A percentile compares a stretch with the other conserved stretches of the same genome.
Conservation (phyloP, 2,329 filamentous ascomycete genomes). For the Coniochaeta hoffmannii region DNA sequence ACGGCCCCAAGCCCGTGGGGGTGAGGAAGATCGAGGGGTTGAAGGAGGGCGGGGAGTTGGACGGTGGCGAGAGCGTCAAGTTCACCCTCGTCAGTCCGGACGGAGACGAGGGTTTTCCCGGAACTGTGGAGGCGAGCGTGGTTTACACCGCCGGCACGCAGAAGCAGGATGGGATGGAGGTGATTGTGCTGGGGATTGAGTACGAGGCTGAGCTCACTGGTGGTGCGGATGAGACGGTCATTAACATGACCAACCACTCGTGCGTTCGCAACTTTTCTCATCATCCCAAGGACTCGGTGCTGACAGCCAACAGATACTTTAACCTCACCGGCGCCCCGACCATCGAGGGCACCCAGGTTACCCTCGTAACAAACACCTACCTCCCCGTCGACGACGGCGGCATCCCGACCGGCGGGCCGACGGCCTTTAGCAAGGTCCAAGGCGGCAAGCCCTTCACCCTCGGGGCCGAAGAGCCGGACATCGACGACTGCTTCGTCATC, state of each 20-base stretch:
- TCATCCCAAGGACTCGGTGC: background rate
- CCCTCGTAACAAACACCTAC: constrained; percentile 57
- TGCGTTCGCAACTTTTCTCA: constrained; percentile 27
- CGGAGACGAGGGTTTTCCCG: constrained; percentile 86
- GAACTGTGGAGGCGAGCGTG: constrained; percentile 69
- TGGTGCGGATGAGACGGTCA: constrained; percentile 77
- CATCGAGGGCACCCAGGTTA: constrained; percentile 55
- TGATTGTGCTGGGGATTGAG: constrained; percentile 72
- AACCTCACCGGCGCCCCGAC: constrained; percentile 49
- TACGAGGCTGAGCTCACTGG: constrained; percentile 80
- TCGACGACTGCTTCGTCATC: constrained; percentile 88
- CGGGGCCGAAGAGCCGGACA: constrained; percentile 60
- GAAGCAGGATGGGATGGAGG: constrained; percentile 48
- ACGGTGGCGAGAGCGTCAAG: constrained; percentile 58
- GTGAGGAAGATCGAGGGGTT: constrained; percentile 40
- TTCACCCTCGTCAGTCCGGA: constrained; percentile 65
- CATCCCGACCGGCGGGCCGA: constrained; percentile 66
- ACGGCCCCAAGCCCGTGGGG: constrained; percentile 60
- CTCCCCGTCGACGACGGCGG: constrained; percentile 65
- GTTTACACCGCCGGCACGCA: constrained; percentile 70
- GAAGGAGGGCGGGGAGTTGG: constrained; percentile 32
- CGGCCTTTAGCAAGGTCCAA: constrained; percentile 56
- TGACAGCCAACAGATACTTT: constrained; percentile 45
- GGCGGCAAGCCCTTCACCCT: constrained; percentile 65
- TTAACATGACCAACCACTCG: constrained; percentile 97